Base-by-base conservation (phyloP, 1,284 basidiomycete species). In the Fomitopsis palustris region DNA sequence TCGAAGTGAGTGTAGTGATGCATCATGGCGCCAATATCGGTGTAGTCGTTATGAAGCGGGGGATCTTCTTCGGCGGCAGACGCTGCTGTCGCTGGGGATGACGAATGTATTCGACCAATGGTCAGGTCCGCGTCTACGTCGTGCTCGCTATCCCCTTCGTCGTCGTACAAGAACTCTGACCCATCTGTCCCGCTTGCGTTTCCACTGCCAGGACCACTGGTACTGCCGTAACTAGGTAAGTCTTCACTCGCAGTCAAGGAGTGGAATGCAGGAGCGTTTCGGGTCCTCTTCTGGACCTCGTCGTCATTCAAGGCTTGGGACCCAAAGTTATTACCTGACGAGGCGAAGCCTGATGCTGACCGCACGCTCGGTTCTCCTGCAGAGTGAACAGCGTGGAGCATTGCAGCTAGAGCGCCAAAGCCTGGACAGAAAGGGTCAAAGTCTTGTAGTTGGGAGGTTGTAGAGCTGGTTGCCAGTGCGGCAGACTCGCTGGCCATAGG, bases 21-120 rank as follows among this genome's bases (percentile, higher is more conserved):
- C 54, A 92, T 74, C 56, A 92, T 90, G 66, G 90, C 89, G 63
- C 80, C 86, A 59, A 92, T 83, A 67, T 92, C 89, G 33, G 81
- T 77, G 67, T 87, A 88, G 65, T 86, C 83, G 53, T 76, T 74
- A 33, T 80, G 76, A 45, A 82, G 68, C 39, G 82, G 35, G 35
- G 67, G 38, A 55, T 61, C 49, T 54, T 62, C 33, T 55, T 61
- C n/a, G 38, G 54, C 23, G 19, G 45, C 29, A 47, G 57, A 35
- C 17, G 56, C 62, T 1, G 45, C 39, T 27, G 56, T 60, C 25
- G 61, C 62, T 38, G 60, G 57, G 10, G 68, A 65, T 2, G 61
- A 57, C 58, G 64, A 71, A 59, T 55, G 54, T 61, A 52, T 67
- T 65, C 63, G 74, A 65, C 79, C 57, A 75, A 73, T 64, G 25